phyloP scores from a whole-genome alignment of 257 asterid genomes.

The Plantago major region DNA sequence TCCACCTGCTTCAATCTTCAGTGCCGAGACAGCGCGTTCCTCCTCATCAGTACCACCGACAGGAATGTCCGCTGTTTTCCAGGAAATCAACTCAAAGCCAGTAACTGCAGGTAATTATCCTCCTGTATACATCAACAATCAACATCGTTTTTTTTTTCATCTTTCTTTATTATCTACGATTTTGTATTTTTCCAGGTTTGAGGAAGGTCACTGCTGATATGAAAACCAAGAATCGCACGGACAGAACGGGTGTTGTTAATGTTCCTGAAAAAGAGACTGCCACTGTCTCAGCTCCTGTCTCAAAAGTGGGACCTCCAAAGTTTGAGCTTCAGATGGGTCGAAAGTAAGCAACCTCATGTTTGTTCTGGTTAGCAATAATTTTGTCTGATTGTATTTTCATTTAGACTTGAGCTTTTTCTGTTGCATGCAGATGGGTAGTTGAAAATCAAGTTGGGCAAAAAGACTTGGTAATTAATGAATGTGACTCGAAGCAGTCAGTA shows the following conservation, averaged over 20 bases:
- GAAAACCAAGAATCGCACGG: slow-evolving; percentile 86
- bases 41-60: slow-evolving; percentile 71
- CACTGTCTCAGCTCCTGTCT: slow-evolving; percentile 45
- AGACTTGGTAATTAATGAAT: slow-evolving; percentile 76
- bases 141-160: background rate
- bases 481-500: slow-evolving; percentile 91
- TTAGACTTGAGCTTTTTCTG: slow-evolving; percentile 21
- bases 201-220: slow-evolving; percentile 88
- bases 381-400: slow-evolving; percentile 13
- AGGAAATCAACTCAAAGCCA: slow-evolving; percentile 71
- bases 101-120: slow-evolving; percentile 66
- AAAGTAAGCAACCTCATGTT: slow-evolving; percentile 58
- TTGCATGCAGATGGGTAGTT: slow-evolving; percentile 81
- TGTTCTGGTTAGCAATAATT: slow-evolving; percentile 3
- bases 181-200: slow-evolving; percentile 46
- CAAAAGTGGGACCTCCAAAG: slow-evolving; percentile 84
- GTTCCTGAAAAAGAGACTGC: slow-evolving; percentile 52
- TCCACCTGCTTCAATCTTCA: slow-evolving; percentile 78
- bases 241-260: slow-evolving; percentile 63
- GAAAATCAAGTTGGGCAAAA: slow-evolving; percentile 86
- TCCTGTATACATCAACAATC: background rate
- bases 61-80: slow-evolving; percentile 95
- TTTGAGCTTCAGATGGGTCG: slow-evolving; percentile 99
- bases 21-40: slow-evolving; percentile 57
- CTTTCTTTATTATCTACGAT: slow-evolving; percentile 11